Evolutionary conservation across 1,284 basidiomycete species (phyloP).

Genomic region (Apiotrichum veenhuisii): DNA sequence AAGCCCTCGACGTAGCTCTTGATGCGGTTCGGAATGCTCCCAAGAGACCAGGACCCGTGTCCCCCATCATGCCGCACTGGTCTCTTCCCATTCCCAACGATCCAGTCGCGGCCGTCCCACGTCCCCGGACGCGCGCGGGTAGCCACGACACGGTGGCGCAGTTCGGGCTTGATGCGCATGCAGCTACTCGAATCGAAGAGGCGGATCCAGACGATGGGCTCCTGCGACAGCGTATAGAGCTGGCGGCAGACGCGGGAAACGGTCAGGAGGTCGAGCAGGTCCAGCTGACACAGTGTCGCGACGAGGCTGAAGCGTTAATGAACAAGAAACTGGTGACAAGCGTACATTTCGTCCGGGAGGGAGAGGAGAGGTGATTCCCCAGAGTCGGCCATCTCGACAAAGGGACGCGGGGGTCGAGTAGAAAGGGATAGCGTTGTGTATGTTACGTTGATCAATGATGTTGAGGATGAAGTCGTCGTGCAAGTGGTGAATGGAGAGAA

Average conservation of each 20-base stretch:
- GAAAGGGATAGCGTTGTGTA: too few species aligned
- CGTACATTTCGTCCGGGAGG: slow-evolving; percentile 41
- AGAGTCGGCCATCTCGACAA: too few species aligned
- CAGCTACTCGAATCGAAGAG: slow-evolving; percentile 22
- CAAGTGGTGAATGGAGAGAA: too few species aligned
- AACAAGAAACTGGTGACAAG: background rate
- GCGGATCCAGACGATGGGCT: slow-evolving; percentile 29
- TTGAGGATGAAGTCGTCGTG: too few species aligned
- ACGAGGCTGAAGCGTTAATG: slow-evolving; percentile 24
- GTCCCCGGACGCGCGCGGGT: slow-evolving; percentile 17
- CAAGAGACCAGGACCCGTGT: background rate
- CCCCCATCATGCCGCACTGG: background rate
- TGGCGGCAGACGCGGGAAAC: slow-evolving; percentile 21
- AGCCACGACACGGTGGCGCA: slow-evolving; percentile 8
- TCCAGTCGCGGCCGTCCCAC: slow-evolving; percentile 20
- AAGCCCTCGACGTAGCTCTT: background rate
- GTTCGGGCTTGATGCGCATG: slow-evolving; percentile 12
- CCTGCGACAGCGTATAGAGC: slow-evolving; percentile 26
- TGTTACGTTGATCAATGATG: too few species aligned
- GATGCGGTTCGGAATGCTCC: background rate
- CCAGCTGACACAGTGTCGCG: slow-evolving; percentile 28
- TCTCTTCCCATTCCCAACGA: background rate
- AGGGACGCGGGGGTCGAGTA: too few species aligned
- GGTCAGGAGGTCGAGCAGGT: slow-evolving; percentile 19
- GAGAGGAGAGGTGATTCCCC: slow-evolving; percentile 6